Percentiles rank a stretch among this genome's conserved stretches.
Conservation (phyloP, 306 rosid genomes). For the Trifolium dubium region DNA sequence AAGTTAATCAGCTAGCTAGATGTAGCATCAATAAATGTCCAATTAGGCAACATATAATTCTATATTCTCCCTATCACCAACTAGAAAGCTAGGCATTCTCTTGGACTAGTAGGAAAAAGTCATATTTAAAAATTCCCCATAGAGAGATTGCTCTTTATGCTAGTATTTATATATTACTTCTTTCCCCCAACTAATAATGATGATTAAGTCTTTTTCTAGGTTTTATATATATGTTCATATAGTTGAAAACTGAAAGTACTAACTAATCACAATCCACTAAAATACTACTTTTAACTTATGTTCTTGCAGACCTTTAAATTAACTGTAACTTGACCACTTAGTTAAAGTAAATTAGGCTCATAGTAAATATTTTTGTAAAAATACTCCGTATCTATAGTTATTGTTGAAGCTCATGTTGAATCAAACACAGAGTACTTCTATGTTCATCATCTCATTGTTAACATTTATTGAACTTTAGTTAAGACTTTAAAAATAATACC, state of each 20-base stretch:
- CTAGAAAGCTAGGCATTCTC: constrained; percentile 36
- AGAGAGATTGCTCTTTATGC: constrained; percentile 42
- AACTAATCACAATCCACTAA: constrained; percentile 46
- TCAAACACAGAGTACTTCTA: no score
- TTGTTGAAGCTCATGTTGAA: neutral
- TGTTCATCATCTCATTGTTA: neutral
- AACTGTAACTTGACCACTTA: constrained; percentile 44
- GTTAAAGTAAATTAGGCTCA: constrained; percentile 38
- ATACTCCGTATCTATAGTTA: constrained; percentile 3
- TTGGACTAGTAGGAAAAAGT: constrained; percentile 31
- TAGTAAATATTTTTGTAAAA: neutral
- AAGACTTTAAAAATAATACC: no score
- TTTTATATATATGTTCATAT: constrained; percentile 36
- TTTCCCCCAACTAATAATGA: constrained; percentile 7
- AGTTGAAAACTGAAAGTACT: constrained; percentile 30
- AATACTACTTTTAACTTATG: constrained; percentile 27
- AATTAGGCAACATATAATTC: constrained; percentile 38
- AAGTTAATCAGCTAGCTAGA: neutral
- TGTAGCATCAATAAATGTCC: constrained; percentile 30
- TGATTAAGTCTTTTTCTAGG: constrained; percentile 42
- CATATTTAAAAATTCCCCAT: constrained; percentile 21
- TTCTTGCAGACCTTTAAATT: constrained; percentile 33
- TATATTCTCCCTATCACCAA: constrained; percentile 33
- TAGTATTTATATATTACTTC: constrained; percentile 10
- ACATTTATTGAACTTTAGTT: neutral